Percentiles rank a stretch among this genome's conserved stretches.
phyloP scores from a whole-genome alignment of 768 basidiomycete genomes.

The Boletus insuetus region DNA sequence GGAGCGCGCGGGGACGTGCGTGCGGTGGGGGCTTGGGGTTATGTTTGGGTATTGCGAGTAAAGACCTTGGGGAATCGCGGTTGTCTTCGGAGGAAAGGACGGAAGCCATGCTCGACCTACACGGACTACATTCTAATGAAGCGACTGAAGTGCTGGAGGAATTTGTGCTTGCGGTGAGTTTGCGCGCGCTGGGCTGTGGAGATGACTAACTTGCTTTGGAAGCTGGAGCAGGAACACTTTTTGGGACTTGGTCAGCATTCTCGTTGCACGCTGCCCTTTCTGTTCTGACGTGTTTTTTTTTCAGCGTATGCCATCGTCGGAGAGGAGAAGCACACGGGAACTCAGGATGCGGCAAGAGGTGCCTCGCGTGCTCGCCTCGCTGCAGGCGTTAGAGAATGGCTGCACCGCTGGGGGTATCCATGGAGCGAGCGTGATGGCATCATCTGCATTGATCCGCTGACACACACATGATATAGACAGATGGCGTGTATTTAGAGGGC shows the following conservation, averaged over 20 bases:
- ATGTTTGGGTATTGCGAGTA: conserved; percentile 78
- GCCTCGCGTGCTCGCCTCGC: conserved; percentile 82
- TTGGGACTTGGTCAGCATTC: conserved; percentile 70
- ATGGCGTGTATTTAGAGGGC: background rate
- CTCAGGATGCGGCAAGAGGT: conserved; percentile 80
- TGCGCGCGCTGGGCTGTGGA: background rate
- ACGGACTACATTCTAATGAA: conserved; percentile 92
- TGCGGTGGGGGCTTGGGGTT: conserved; percentile 86
- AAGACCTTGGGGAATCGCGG: conserved; percentile 49
- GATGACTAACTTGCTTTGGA: conserved; percentile 16
- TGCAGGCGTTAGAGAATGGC: conserved; percentile 84
- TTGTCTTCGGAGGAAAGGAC: conserved; percentile 83
- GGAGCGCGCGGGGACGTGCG: conserved; percentile 66
- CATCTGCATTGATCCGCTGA: conserved; percentile 83
- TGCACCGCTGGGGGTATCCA: conserved; percentile 93
- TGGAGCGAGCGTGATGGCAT: conserved; percentile 93
- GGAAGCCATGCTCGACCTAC: conserved; percentile 84
- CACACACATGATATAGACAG: conserved; percentile 47
- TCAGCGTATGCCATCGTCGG: conserved; percentile 88
- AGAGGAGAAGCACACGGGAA: conserved; percentile 94
- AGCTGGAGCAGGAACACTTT: conserved; percentile 88
- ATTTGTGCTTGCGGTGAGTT: conserved; percentile 78
- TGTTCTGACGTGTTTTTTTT: conserved; percentile 9
- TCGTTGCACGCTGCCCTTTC: background rate
- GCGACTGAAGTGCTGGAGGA: conserved; percentile 88